These are phyloP conservation scores for Naganishia friedmannii DNA, from an alignment of 768 basidiomycete species.

Conservation along the genomic window DNA sequence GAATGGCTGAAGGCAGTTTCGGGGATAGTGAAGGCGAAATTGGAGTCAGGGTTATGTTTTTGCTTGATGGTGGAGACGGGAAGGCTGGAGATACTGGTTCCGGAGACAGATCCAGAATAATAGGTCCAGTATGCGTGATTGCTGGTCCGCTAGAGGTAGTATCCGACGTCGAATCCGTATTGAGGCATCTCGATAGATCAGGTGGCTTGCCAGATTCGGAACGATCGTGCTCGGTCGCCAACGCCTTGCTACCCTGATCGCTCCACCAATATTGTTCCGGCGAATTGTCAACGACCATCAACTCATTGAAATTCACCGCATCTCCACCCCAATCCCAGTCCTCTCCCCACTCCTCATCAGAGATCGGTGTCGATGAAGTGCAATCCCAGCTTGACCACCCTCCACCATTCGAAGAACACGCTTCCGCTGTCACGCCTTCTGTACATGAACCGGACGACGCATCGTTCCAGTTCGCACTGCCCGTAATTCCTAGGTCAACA, in stretches of 20 bases:
- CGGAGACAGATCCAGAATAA: background rate
- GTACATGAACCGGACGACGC: background rate
- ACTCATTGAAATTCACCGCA: background rate
- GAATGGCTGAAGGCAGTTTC: background rate
- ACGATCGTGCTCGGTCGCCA: no score
- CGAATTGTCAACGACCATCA: no score
- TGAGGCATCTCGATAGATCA: no score
- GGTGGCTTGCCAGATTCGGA: no score
- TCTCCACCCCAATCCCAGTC: background rate
- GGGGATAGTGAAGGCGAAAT: background rate
- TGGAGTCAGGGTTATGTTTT: background rate
- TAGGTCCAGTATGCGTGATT: background rate
- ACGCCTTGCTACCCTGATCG: no score
- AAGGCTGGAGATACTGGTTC: background rate
- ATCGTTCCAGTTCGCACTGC: background rate
- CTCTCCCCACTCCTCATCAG: conserved; percentile 21
- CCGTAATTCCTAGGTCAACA: background rate
- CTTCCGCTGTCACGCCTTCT: background rate
- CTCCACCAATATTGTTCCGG: no score
- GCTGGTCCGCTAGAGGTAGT: background rate
- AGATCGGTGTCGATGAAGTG: background rate
- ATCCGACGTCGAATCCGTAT: background rate
- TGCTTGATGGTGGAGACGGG: background rate
- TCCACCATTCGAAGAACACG: background rate
- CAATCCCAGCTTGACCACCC: background rate